These are phyloP conservation scores for Colletotrichum sublineola DNA, from an alignment of 2,329 filamentous ascomycete species.

Conservation along the genomic window DNA sequence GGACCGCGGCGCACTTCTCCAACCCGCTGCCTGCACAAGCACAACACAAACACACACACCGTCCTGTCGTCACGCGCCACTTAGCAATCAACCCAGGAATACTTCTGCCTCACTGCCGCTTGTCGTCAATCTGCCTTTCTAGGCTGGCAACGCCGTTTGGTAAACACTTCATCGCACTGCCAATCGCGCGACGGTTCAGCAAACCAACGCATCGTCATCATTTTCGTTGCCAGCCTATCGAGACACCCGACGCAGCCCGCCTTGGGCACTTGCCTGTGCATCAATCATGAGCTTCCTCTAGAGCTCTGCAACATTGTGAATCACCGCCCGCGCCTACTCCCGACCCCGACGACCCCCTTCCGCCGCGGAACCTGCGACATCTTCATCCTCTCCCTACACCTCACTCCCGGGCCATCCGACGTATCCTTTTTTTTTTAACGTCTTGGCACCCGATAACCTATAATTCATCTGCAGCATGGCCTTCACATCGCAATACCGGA, in stretches of 20 bases:
- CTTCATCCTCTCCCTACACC: not conserved
- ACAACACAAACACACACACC: not conserved
- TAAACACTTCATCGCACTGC: slow-evolving; percentile 12
- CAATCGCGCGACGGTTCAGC: slow-evolving; percentile 16
- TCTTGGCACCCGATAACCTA: not conserved
- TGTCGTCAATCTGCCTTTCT: not conserved
- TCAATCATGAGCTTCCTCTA: slow-evolving; percentile 35
- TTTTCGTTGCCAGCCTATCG: not conserved
- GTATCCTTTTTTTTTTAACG: not conserved
- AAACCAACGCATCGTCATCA: not conserved
- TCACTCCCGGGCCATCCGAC: not conserved
- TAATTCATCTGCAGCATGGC: slow-evolving; percentile 45
- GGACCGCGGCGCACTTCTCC: slow-evolving; percentile 22
- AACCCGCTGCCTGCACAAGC: slow-evolving; percentile 2
- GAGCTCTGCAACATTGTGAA: slow-evolving; percentile 36
- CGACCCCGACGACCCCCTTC: not conserved
- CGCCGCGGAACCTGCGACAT: slow-evolving; percentile 11
- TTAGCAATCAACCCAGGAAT: slow-evolving; percentile 12
- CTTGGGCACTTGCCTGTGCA: not conserved
- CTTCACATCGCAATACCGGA: slow-evolving; percentile 50
- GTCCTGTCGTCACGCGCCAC: slow-evolving; percentile 19
- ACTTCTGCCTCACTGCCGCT: slow-evolving; percentile 1
- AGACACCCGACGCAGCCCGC: slow-evolving; percentile 23
- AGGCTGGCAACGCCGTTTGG: slow-evolving; percentile 11
- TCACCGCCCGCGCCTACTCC: slow-evolving; percentile 11